Conservation (phyloP, 441 rosid genomes). For the Pelargonium cotyledonis region DNA sequence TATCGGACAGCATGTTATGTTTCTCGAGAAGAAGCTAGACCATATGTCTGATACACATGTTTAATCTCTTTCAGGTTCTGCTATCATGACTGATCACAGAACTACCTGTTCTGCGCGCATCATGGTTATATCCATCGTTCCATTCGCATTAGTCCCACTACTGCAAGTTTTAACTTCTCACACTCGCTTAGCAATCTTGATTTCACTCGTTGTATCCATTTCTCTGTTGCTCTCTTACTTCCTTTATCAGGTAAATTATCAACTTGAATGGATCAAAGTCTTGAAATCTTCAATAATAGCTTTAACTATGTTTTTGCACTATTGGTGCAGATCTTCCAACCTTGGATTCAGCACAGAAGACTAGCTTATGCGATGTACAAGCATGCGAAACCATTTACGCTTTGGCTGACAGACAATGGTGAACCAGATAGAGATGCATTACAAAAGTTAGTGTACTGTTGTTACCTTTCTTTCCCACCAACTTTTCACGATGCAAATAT, state of each 20-base stretch:
- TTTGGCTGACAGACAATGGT: background rate
- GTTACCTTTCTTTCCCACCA: too few species aligned
- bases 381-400: background rate
- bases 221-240: conserved; percentile 21
- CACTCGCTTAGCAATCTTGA: conserved; percentile 21
- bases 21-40: background rate
- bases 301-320: background rate
- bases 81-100: conserved; percentile 15
- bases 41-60: background rate
- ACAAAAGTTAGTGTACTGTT: background rate
- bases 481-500: too few species aligned
- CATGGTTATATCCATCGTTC: conserved; percentile 25
- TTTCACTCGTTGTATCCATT: conserved; percentile 21
- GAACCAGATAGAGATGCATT: background rate
- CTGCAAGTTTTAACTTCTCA: conserved; percentile 20
- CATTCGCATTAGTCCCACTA: conserved; percentile 20
- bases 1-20: background rate
- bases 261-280: background rate
- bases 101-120: conserved; percentile 22
- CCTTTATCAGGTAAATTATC: conserved; percentile 28
- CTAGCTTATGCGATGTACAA: background rate
- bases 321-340: background rate
- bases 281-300: background rate
- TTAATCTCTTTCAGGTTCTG: conserved; percentile 22
- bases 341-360: background rate